phyloP scores from a whole-genome alignment of 805 yeast species.

The Kodamaea laetipori region DNA sequence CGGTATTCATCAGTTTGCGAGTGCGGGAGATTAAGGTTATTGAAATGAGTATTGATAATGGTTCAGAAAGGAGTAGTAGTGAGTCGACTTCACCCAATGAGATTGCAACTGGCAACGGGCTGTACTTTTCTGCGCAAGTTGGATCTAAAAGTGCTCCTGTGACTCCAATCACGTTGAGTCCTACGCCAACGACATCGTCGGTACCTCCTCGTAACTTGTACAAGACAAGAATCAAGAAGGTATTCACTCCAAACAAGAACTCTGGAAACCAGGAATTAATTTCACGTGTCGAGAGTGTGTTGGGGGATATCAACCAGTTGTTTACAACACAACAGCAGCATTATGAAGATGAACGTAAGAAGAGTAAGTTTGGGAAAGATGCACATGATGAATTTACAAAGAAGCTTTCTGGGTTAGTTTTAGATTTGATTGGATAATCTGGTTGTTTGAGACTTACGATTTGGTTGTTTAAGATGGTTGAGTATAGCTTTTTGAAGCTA shows the following conservation, averaged over 20 bases:
- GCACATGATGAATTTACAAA: conserved; percentile 11
- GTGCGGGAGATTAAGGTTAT: conserved; percentile 48
- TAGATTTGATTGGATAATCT: conserved; percentile 9
- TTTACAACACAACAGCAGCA: conserved; percentile 9
- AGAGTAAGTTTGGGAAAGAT: neutral
- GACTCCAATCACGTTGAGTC: conserved; percentile 5
- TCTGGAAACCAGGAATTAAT: conserved; percentile 35
- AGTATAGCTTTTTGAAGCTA: too few relatives aligned
- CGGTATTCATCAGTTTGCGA: conserved; percentile 45
- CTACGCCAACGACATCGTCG: neutral
- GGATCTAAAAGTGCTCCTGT: conserved; percentile 1
- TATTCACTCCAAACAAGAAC: conserved; percentile 36
- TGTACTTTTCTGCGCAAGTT: neutral
- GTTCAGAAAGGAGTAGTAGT: neutral
- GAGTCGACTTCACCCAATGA: conserved; percentile 3
- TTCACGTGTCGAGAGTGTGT: conserved; percentile 27
- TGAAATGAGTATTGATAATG: conserved; percentile 32
- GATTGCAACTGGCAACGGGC: conserved; percentile 1
- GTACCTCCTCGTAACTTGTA: conserved; percentile 21
- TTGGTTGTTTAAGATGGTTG: too few relatives aligned
- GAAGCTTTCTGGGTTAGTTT: conserved; percentile 14
- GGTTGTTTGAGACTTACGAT: too few relatives aligned
- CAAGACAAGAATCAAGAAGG: conserved; percentile 39
- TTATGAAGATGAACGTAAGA: neutral
- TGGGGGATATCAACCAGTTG: conserved; percentile 30